These are phyloP conservation scores for Amyloporia xantha DNA, from an alignment of 768 basidiomycete genomes.

Conservation along the genomic window DNA sequence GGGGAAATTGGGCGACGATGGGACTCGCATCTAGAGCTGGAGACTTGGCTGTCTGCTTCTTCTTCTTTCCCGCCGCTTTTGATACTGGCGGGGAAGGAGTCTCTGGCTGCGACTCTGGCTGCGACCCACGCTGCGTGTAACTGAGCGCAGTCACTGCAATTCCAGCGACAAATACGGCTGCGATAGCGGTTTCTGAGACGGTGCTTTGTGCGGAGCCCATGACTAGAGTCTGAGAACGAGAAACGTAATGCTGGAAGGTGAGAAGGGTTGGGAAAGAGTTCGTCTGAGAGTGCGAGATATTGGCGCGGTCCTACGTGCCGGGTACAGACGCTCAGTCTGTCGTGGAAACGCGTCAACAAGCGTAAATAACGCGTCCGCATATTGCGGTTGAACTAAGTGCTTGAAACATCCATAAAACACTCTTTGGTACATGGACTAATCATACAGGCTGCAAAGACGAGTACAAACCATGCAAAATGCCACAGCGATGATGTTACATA, in stretches of 20 bases:
- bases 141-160: constrained; percentile 13
- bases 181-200: constrained; percentile 8
- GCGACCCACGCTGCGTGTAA: constrained; percentile 19
- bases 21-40: constrained; percentile 13
- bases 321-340: background rate
- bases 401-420: too few species aligned
- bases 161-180: constrained; percentile 16
- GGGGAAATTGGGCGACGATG: constrained; percentile 30
- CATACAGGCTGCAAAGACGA: too few species aligned
- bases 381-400: too few species aligned
- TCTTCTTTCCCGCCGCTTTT: constrained; percentile 14
- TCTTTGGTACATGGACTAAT: too few species aligned
- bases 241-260: background rate
- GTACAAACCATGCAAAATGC: too few species aligned
- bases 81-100: constrained; percentile 4
- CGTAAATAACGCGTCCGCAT: background rate
- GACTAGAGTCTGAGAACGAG: background rate
- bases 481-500: background rate
- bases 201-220: constrained; percentile 20
- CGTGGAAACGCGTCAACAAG: background rate
- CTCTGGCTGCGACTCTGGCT: constrained; percentile 10
- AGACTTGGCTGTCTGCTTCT: constrained; percentile 14
- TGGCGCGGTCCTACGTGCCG: background rate
- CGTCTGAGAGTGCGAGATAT: background rate
- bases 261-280: background rate